Evolutionary conservation across 2,329 filamentous ascomycete species (phyloP).

Genomic region (Cladophialophora yegresii): DNA sequence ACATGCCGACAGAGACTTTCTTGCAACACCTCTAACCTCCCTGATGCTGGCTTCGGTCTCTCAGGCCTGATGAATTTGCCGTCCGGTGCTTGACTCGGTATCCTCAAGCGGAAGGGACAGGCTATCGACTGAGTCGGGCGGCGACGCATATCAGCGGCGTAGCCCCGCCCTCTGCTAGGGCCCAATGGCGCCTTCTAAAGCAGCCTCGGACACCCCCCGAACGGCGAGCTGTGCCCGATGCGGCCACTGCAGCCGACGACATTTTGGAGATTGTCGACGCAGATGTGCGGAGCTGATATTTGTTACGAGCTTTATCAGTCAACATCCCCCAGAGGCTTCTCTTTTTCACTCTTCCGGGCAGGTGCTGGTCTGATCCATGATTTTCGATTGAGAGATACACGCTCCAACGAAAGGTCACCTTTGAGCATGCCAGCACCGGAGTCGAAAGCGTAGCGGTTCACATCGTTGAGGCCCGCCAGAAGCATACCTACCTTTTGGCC

Average conservation of each 20-base stretch:
- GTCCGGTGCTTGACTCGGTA: not conserved
- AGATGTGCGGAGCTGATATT: conserved; percentile 3
- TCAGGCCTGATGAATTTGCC: not conserved
- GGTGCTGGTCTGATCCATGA: not conserved
- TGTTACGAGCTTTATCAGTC: conserved; percentile 16
- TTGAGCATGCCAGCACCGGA: conserved; percentile 22
- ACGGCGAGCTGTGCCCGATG: conserved; percentile 10
- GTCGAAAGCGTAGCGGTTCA: conserved; percentile 8
- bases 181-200: conserved; percentile 7
- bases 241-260: conserved; percentile 16
- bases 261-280: conserved; percentile 4
- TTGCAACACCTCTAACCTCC: not conserved
- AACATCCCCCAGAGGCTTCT: not conserved
- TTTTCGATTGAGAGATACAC: not conserved
- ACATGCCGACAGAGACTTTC: not conserved
- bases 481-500: conserved; percentile 1
- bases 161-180: not conserved
- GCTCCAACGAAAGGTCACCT: not conserved
- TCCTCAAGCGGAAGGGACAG: not conserved
- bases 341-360: not conserved
- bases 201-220: not conserved
- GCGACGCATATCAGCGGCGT: not conserved
- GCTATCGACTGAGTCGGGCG: not conserved
- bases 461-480: conserved; percentile 1
- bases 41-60: not conserved